Evolutionary conservation across 139 green algal species (phyloP), one percentile per base, ranked within the genome.

Genomic region (Limnomonas spitsbergensis): DNA sequence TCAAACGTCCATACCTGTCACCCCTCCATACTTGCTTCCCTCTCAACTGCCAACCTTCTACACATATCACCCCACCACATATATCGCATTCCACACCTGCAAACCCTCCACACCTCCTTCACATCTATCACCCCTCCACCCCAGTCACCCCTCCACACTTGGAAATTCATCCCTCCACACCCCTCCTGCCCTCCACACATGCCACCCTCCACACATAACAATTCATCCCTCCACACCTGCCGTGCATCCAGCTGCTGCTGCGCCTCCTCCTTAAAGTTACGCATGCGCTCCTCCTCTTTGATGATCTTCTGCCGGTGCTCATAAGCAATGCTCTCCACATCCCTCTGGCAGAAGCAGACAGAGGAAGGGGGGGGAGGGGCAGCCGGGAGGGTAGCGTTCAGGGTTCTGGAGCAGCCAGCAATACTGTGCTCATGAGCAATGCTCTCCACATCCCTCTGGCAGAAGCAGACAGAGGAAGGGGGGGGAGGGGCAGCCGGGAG

Each of bases 311-410:
- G 86, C 6, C 83, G 78, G 73, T 84, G 61, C 56, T 85, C 75
- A 73, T 76, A 90, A 1, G 85, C 84, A 3, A 82, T 71, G 35
- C 61, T 69, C 83, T 92, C 85, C 38, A 90, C 80, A 29, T 88
- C 88, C 1, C 81, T 76, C 81, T 89, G 79, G 29, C 56, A 70
- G 27, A 70, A 32, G 56, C 56, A 70, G 9, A 35, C 27, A 38
- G 61, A 14, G 79, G 40, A 36, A 69, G 70, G 67, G 73, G 40
- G 6, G 7, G 38, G 38, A 77, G 24, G 24, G 7, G 27, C 66
- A 80, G 31, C 39, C 38, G 70, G 39, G 6, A 38, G 40, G 39
- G 2, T n/a, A 3, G 70, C 27, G 32, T 31, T 34, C n/a, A n/a
- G n/a, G n/a, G n/a, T n/a, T n/a, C n/a, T n/a, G n/a, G n/a, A n/a